These are phyloP conservation scores for Beta lomatogona DNA, from an alignment of 179 eudicot species.

Conservation along the genomic window DNA sequence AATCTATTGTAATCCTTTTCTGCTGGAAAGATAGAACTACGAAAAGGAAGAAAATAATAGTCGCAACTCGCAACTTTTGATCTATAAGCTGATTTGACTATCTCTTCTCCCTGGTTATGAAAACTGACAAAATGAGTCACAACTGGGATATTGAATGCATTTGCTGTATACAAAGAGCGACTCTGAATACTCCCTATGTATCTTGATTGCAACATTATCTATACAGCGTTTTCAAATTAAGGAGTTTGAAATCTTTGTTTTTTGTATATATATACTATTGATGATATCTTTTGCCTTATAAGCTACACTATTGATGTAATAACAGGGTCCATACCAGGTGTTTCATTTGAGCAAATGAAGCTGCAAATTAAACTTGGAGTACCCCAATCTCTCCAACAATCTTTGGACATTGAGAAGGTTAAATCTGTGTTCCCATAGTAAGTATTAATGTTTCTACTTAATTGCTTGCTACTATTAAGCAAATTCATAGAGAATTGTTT, in stretches of 20 bases:
- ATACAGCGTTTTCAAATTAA: neutral
- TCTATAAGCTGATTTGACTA: neutral
- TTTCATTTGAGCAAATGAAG: constrained; percentile 87
- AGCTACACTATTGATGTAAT: constrained; percentile 10
- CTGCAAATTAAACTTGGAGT: constrained; percentile 92
- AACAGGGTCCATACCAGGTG: constrained; percentile 94
- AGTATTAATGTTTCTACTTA: constrained; percentile 36
- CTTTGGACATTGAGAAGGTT: constrained; percentile 79
- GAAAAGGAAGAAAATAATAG: neutral
- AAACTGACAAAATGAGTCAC: neutral
- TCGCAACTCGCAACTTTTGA: neutral
- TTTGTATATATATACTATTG: neutral
- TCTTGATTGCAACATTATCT: neutral
- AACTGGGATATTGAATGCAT: neutral
- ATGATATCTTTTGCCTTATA: neutral
- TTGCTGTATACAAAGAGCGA: neutral
- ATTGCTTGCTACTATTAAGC: neutral
- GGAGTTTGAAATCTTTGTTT: neutral
- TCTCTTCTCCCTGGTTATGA: neutral
- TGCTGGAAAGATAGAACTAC: neutral
- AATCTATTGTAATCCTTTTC: neutral
- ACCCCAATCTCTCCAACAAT: constrained; percentile 69
- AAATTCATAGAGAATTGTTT: neutral
- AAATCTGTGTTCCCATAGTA: constrained; percentile 96
- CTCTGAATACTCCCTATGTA: neutral